phyloP scores from a whole-genome alignment of 257 asterid species.

The Phtheirospermum japonicum region DNA sequence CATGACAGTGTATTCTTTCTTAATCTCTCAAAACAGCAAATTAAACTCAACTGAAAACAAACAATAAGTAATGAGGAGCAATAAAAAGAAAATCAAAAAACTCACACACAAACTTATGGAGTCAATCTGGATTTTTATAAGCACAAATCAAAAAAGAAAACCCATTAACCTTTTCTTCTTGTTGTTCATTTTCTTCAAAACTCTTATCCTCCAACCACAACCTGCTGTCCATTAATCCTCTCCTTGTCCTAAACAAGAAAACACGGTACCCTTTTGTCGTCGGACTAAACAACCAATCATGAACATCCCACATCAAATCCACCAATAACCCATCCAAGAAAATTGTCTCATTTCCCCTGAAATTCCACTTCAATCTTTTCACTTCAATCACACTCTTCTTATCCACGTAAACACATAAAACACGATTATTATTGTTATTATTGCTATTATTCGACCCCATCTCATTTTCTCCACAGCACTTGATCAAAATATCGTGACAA shows the following conservation, averaged over 20 bases:
- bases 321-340: constrained; percentile 70
- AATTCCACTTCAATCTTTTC: constrained; percentile 80
- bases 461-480: constrained; percentile 34
- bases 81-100: too few relatives aligned
- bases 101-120: too few relatives aligned
- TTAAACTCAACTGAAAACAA: too few relatives aligned
- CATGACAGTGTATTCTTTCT: too few relatives aligned
- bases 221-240: constrained; percentile 60
- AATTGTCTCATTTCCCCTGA: constrained; percentile 74
- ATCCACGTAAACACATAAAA: constrained; percentile 52
- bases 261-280: constrained; percentile 38
- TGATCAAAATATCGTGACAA: constrained; percentile 57
- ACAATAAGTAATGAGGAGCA: too few relatives aligned
- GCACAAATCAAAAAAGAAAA: constrained; percentile 75
- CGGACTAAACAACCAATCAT: constrained; percentile 58
- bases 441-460: too few relatives aligned
- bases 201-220: constrained; percentile 68
- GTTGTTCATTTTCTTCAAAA: too few relatives aligned
- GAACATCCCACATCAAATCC: constrained; percentile 94
- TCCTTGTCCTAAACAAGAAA: constrained; percentile 81
- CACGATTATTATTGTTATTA: too few relatives aligned
- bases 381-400: constrained; percentile 60
- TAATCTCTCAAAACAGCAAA: too few relatives aligned
- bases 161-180: too few relatives aligned
- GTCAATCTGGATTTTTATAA: constrained; percentile 50